A percentile compares a stretch with the other conserved stretches of the same genome.
Evolutionary conservation across 1,284 basidiomycete genomes (phyloP).

Genomic region (Pseudozyma sp.): DNA sequence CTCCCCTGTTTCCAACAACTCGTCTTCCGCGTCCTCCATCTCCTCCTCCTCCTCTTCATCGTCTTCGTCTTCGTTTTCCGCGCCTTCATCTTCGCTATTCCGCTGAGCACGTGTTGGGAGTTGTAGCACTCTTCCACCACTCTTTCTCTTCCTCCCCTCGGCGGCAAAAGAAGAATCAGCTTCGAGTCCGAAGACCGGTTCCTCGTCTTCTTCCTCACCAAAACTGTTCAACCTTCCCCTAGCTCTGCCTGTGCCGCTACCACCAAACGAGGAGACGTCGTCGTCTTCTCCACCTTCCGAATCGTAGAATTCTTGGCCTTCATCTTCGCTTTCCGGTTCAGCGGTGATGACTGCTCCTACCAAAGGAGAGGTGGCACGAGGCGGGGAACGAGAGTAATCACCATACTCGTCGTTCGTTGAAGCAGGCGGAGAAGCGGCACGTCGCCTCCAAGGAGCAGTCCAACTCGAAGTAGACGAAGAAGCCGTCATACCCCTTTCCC

Average conservation of each 20-base stretch:
- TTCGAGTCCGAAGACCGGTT: neutral
- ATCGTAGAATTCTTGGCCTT: conserved; percentile 52
- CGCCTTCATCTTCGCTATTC: conserved; percentile 27
- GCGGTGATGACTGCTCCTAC: conserved; percentile 53
- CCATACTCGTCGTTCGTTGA: neutral
- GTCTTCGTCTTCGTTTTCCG: conserved; percentile 28
- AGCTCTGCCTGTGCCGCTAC: conserved; percentile 3
- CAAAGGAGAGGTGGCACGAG: conserved; percentile 46
- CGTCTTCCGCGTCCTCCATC: conserved; percentile 60
- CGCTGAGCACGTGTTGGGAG: too few relatives aligned
- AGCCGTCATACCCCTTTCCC: neutral
- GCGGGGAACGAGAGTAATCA: neutral
- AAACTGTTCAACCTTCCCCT: conserved; percentile 9
- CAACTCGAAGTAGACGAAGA: conserved; percentile 26
- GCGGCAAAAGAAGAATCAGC: neutral
- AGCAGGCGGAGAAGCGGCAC: conserved; percentile 35
- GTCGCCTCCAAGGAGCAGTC: conserved; percentile 50
- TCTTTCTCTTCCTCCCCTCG: neutral
- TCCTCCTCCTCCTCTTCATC: conserved; percentile 26
- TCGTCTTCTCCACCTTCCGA: conserved; percentile 35
- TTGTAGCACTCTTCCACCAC: conserved; percentile 3
- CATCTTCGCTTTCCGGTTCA: conserved; percentile 45
- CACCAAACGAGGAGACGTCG: conserved; percentile 23
- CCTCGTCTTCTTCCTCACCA: neutral
- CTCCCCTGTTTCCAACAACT: conserved; percentile 63